Base-by-base conservation (phyloP, 2,329 filamentous ascomycete species). In the Pestalotiopsis sp. region DNA sequence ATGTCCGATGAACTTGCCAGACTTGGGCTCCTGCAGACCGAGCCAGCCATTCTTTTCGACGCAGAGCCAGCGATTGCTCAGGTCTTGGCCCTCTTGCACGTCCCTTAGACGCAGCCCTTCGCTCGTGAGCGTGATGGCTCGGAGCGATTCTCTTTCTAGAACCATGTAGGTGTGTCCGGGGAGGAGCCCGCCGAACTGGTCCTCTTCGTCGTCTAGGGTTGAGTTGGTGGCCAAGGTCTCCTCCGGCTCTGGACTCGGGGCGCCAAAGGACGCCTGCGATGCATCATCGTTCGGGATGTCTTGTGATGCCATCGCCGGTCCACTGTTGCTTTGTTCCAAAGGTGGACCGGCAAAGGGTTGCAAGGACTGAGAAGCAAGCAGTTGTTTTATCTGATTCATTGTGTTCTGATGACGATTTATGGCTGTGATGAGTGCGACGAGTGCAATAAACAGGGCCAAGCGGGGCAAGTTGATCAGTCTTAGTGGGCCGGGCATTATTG, bases 1-100 rank as follows among this genome's bases (percentile, higher is more conserved):
- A 52, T 68, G 67, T 2, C 67, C 67, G n/a, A 68, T 41, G 13
- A 60, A 65, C 39, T 41, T 58, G n/a, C 67, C 61, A 9, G 61
- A 39, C 9, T 60, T 38, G 9, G 52, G 61, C 31, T 65, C 52
- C 39, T 66, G 64, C 25, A 62, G 36, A 20, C 27, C 59, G 17
- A 62, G 59, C 27, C 31, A 62, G 31, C 59, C 59, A 39, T 39
- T 62, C 27, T 36, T 62, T 11, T 62, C 59, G 17, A 62, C 59
- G 9, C 59, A 62, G 59, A 62, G 59, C 59, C 59, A 62, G 9
- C 59, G 59, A 20, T 62, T 62, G 27, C 11, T 62, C 31, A 11
- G n/a, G 31, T 36, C 27, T 20, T 36, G 31, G 11, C 31, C 59
- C 17, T 62, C 59, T 12, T 62, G 13, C 13, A 62, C 38, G 59